Conservation (phyloP, 108 stramenopile species). For the Nannochloropsis gaditana region DNA sequence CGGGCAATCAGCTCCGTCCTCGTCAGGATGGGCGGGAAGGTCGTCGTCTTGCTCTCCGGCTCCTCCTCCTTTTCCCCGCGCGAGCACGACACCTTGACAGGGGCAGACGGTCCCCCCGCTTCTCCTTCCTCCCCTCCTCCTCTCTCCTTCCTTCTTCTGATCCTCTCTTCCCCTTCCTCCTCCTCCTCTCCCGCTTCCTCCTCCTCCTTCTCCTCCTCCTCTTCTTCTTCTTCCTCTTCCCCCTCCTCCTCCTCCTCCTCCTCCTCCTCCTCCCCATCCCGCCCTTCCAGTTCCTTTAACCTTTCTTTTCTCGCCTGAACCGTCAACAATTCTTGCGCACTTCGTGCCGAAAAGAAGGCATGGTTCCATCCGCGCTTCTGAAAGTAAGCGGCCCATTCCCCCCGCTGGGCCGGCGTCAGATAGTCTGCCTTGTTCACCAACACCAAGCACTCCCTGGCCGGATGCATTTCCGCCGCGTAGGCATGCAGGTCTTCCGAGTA, state of each 20-base stretch:
- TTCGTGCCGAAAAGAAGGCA: constrained; percentile 88
- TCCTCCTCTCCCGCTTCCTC: neutral
- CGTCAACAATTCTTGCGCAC: constrained; percentile 80
- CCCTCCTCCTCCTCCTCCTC: neutral
- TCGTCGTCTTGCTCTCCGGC: neutral
- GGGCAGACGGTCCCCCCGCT: constrained; percentile 6
- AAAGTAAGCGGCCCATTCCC: constrained; percentile 79
- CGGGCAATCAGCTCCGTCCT: constrained; percentile 64
- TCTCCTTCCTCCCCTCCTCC: constrained; percentile 37
- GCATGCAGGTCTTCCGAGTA: constrained; percentile 72
- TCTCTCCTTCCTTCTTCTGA: neutral
- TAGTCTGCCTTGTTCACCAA: constrained; percentile 97
- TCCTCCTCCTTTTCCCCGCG: constrained; percentile 35
- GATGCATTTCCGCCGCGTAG: constrained; percentile 67
- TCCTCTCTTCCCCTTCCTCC: constrained; percentile 17
- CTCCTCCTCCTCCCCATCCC: neutral
- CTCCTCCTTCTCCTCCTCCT: constrained; percentile 45
- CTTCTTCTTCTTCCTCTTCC: constrained; percentile 51
- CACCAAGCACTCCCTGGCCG: constrained; percentile 77
- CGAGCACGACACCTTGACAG: neutral
- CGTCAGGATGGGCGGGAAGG: constrained; percentile 53
- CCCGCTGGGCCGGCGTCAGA: constrained; percentile 68
- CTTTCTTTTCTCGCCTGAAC: constrained; percentile 31
- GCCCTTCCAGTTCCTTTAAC: constrained; percentile 39
- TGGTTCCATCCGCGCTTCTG: constrained; percentile 63